phyloP scores from a whole-genome alignment of 345 rosid genomes.

The Aegle marmelos region DNA sequence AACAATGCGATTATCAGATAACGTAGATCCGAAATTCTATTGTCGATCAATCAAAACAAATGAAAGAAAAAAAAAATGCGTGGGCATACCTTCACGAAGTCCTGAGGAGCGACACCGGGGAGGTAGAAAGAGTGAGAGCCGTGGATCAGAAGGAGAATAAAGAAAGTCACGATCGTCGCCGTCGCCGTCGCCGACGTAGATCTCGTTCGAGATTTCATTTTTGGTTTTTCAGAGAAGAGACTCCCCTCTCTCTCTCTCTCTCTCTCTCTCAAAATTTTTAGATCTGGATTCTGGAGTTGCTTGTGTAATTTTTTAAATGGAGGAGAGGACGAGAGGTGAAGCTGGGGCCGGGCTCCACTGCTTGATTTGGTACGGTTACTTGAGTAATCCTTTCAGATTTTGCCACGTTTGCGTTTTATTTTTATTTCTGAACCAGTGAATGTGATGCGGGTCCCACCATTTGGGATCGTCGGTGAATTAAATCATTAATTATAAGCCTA shows the following conservation, averaged over 20 bases:
- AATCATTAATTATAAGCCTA: background rate
- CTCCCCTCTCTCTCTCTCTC: background rate
- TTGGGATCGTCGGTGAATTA: background rate
- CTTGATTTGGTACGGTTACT: background rate
- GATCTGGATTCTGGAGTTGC: slow-evolving; percentile 21
- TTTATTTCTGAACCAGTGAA: background rate
- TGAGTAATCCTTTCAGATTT: background rate
- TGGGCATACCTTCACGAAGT: slow-evolving; percentile 70
- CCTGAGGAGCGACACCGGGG: slow-evolving; percentile 97
- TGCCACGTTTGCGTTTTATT: background rate
- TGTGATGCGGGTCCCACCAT: background rate
- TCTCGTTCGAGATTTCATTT: slow-evolving; percentile 45
- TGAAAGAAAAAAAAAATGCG: background rate
- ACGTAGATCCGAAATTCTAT: background rate
- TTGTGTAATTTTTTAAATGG: background rate
- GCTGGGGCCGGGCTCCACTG: background rate
- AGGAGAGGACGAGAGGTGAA: background rate
- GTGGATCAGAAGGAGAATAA: slow-evolving; percentile 47
- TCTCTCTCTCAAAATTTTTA: background rate
- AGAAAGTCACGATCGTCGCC: slow-evolving; percentile 16
- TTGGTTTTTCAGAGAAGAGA: slow-evolving; percentile 4
- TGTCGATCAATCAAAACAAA: background rate
- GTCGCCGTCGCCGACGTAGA: slow-evolving; percentile 25
- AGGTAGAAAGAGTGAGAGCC: slow-evolving; percentile 79
- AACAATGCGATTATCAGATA: background rate